Conservation (phyloP, 2,329 filamentous ascomycete species). For the Talaromyces sp. region DNA sequence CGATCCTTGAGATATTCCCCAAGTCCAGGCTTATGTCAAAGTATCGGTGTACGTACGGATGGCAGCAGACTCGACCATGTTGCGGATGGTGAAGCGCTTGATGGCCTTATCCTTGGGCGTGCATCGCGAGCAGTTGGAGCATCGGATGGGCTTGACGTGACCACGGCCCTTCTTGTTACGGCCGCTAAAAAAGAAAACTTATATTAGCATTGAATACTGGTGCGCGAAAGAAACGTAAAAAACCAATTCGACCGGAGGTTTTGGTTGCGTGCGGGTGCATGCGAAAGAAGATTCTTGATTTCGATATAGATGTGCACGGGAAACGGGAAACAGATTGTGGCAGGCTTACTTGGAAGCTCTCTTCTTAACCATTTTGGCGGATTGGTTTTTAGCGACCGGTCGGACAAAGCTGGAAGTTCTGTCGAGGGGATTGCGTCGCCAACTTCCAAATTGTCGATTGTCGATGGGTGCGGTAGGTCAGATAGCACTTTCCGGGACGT, state of each 20-base stretch:
- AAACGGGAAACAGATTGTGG: slow-evolving; percentile 4
- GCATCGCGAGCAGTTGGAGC: slow-evolving; percentile 82
- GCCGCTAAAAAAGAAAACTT: slow-evolving; percentile 54
- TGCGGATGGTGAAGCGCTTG: slow-evolving; percentile 99
- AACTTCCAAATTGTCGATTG: slow-evolving; percentile 23
- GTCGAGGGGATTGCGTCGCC: slow-evolving; percentile 19
- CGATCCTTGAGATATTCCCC: neutral
- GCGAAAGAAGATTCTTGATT: neutral
- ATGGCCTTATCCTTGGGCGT: slow-evolving; percentile 99
- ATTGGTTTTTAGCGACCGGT: slow-evolving; percentile 32
- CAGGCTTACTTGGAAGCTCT: slow-evolving; percentile 62
- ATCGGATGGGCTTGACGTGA: slow-evolving; percentile 99
- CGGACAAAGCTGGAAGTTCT: slow-evolving; percentile 21
- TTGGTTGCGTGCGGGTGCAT: neutral
- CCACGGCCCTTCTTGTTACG: slow-evolving; percentile 99
- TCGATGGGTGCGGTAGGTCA: slow-evolving; percentile 36
- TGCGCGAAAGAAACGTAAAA: neutral
- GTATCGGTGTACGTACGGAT: slow-evolving; percentile 70
- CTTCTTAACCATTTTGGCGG: slow-evolving; percentile 69
- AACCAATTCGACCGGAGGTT: neutral
- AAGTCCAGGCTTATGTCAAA: neutral
- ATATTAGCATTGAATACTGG: neutral
- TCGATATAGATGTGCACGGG: neutral
- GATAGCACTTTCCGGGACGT: slow-evolving; percentile 17
- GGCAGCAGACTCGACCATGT: slow-evolving; percentile 99